Percentiles rank a stretch among this genome's conserved stretches.
phyloP scores from a whole-genome alignment of 768 basidiomycete genomes.

The Rhizopogon vinicolor region DNA sequence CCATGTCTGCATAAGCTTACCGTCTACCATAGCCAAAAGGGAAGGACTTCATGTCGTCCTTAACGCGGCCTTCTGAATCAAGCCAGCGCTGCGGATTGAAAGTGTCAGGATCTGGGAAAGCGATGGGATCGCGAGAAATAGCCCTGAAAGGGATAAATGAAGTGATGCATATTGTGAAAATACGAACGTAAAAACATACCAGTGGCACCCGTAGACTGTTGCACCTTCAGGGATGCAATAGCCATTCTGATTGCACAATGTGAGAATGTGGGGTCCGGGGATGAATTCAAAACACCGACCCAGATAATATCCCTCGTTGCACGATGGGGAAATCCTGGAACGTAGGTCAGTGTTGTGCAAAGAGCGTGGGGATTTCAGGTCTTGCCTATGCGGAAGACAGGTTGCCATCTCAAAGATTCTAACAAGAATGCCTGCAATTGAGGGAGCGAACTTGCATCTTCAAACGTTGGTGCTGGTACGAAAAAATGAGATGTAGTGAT shows the following conservation, averaged over 20 bases:
- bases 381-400: constrained; percentile 17
- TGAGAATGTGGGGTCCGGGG: constrained; percentile 15
- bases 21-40: constrained; percentile 45
- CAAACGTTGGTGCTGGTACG: constrained; percentile 26
- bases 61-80: constrained; percentile 30
- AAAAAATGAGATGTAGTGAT: not conserved
- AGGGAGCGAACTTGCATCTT: constrained; percentile 22
- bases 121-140: constrained; percentile 44
- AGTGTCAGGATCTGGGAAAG: constrained; percentile 49
- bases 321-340: constrained; percentile 53
- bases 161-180: not conserved
- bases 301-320: constrained; percentile 57
- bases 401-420: constrained; percentile 29
- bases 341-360: constrained; percentile 6
- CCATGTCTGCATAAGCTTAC: constrained; percentile 1
- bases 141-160: constrained; percentile 24
- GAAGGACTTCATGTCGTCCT: constrained; percentile 41
- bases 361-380: not conserved
- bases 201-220: constrained; percentile 14
- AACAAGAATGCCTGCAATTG: constrained; percentile 26
- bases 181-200: constrained; percentile 5
- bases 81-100: constrained; percentile 54
- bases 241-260: constrained; percentile 12
- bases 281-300: constrained; percentile 7
- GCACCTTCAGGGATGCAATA: constrained; percentile 20